Evolutionary conservation across 2,329 filamentous ascomycete species (phyloP).

Genomic region (Atkinsonella hypoxylon): DNA sequence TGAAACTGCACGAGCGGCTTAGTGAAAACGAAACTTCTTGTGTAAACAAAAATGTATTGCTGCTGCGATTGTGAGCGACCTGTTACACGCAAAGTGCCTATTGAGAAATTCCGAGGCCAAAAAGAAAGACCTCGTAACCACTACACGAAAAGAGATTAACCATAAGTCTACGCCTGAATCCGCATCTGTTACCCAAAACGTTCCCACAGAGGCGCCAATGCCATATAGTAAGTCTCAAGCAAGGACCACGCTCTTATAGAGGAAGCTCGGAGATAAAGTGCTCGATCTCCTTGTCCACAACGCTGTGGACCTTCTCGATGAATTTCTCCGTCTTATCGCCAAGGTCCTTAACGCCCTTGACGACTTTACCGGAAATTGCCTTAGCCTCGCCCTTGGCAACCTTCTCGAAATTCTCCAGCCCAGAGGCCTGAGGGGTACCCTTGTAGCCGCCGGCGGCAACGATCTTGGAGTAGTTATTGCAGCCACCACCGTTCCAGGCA

Average conservation of each 20-base stretch:
- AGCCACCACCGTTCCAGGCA: slow-evolving; percentile 97
- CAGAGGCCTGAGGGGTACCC: slow-evolving; percentile 30
- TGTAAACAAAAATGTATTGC: slow-evolving; percentile 7
- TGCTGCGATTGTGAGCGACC: slow-evolving; percentile 2
- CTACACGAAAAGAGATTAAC: slow-evolving; percentile 7
- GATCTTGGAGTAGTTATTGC: slow-evolving; percentile 80
- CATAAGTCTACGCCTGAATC: slow-evolving; percentile 9
- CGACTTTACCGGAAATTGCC: slow-evolving; percentile 42
- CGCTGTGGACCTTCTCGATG: slow-evolving; percentile 49
- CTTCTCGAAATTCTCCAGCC: slow-evolving; percentile 48
- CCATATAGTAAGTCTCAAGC: slow-evolving; percentile 1
- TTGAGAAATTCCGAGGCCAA: neutral
- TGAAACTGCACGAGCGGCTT: too few species aligned
- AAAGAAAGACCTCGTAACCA: slow-evolving; percentile 2
- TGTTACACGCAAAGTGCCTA: neutral
- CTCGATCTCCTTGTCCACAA: slow-evolving; percentile 49
- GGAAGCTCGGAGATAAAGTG: slow-evolving; percentile 44
- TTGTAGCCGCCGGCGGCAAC: slow-evolving; percentile 62
- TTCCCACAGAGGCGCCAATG: neutral
- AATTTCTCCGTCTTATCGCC: slow-evolving; percentile 48
- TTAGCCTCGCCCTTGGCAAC: slow-evolving; percentile 50
- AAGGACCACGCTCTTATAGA: slow-evolving; percentile 17
- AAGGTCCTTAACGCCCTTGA: slow-evolving; percentile 40
- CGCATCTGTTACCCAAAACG: slow-evolving; percentile 16
- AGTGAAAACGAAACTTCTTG: too few species aligned